phyloP scores from a whole-genome alignment of 164 flowering plant genomes.

The Berberis vulgaris region DNA sequence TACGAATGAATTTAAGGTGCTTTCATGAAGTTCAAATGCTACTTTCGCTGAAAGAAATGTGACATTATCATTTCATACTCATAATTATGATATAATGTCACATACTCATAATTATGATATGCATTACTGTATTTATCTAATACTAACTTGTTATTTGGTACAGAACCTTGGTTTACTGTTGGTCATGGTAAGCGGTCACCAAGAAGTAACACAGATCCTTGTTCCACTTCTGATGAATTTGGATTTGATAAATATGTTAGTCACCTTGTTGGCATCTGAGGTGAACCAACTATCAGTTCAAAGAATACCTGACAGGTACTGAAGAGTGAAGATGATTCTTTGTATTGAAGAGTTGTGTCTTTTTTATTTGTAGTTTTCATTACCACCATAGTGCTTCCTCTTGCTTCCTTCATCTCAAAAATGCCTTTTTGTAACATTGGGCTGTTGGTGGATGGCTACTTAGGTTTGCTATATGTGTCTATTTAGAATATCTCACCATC shows the following conservation, averaged over 20 bases:
- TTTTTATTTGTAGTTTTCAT: too few relatives aligned
- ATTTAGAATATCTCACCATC: neutral
- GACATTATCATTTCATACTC: too few relatives aligned
- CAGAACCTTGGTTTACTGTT: constrained; percentile 62
- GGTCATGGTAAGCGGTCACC: constrained; percentile 45
- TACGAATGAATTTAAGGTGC: too few relatives aligned
- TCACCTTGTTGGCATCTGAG: constrained; percentile 61
- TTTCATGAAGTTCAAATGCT: too few relatives aligned
- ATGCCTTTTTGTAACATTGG: neutral
- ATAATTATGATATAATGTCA: too few relatives aligned
- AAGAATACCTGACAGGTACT: constrained; percentile 66
- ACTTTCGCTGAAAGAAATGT: neutral
- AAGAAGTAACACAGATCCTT: constrained; percentile 35
- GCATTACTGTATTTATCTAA: constrained; percentile 3
- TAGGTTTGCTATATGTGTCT: neutral
- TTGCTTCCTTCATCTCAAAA: neutral
- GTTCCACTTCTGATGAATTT: constrained; percentile 56
- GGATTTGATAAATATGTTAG: constrained; percentile 53
- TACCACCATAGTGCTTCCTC: too few relatives aligned
- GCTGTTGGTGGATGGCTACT: neutral
- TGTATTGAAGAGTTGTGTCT: too few relatives aligned
- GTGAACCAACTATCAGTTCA: constrained; percentile 45
- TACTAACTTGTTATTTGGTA: constrained; percentile 8
- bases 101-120: too few relatives aligned
- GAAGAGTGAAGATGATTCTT: neutral